phyloP scores from a whole-genome alignment of 495 filamentous ascomycete species.

The Mytilinidion resinicola region DNA sequence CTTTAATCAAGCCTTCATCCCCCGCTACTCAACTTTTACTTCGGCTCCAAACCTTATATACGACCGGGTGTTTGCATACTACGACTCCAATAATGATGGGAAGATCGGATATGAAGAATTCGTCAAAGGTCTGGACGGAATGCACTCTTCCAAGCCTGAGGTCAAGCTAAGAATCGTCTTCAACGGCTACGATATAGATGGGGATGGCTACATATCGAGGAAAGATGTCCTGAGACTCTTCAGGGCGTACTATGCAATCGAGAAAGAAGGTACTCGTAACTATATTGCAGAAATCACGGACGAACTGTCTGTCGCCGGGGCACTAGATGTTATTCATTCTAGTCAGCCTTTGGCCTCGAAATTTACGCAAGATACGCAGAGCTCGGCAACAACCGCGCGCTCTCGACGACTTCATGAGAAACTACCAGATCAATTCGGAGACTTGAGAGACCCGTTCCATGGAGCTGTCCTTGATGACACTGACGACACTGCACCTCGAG shows the following conservation, averaged over 20 bases:
- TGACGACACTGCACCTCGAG: conserved; percentile 45
- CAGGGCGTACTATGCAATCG: conserved; percentile 79
- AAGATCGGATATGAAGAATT: conserved; percentile 95
- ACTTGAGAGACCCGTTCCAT: conserved; percentile 7
- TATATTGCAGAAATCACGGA: conserved; percentile 61
- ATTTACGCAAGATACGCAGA: conserved; percentile 23
- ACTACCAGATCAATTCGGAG: conserved; percentile 8
- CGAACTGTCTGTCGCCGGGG: conserved; percentile 61
- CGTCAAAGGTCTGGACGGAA: conserved; percentile 70
- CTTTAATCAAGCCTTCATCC: conserved; percentile 85
- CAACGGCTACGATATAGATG: conserved; percentile 83
- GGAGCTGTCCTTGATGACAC: conserved; percentile 30
- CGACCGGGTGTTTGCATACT: conserved; percentile 94
- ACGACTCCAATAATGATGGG: conserved; percentile 81
- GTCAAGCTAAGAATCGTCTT: conserved; percentile 66
- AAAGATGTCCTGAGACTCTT: conserved; percentile 91
- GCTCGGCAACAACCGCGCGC: conserved; percentile 19
- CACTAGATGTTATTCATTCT: conserved; percentile 49
- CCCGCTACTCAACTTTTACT: conserved; percentile 66
- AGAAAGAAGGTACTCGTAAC: conserved; percentile 75
- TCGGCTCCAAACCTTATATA: conserved; percentile 83
- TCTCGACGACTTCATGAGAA: conserved; percentile 17
- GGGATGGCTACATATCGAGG: conserved; percentile 78
- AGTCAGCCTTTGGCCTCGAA: conserved; percentile 35
- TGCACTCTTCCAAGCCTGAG: conserved; percentile 48